phyloP scores from a whole-genome alignment of 2,329 filamentous ascomycete species.

The Bisporella sp. region DNA sequence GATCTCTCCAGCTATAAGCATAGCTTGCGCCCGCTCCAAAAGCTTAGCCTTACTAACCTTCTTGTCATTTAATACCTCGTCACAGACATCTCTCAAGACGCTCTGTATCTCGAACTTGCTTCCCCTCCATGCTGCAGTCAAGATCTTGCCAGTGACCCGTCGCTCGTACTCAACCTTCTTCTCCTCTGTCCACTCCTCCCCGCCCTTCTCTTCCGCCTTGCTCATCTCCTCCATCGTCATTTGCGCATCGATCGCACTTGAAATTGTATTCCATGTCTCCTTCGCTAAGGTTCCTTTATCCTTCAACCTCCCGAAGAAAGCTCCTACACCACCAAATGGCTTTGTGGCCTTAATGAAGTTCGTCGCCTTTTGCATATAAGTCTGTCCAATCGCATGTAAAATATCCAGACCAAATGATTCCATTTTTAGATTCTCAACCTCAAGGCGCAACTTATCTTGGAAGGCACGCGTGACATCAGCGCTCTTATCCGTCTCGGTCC shows the following conservation, averaged over 20 bases:
- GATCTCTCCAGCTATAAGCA: conserved; percentile 83
- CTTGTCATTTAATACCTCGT: conserved; percentile 73
- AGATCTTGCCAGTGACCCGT: conserved; percentile 92
- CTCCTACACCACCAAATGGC: conserved; percentile 80
- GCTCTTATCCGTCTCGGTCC: conserved; percentile 95
- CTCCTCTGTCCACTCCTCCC: conserved; percentile 98
- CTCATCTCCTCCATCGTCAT: conserved; percentile 99
- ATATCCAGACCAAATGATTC: conserved; percentile 97
- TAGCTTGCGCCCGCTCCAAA: conserved; percentile 81
- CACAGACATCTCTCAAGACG: conserved; percentile 90
- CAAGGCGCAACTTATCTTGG: conserved; percentile 86
- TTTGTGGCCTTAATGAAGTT: conserved; percentile 91
- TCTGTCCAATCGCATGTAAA: conserved; percentile 86
- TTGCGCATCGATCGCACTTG: conserved; percentile 91
- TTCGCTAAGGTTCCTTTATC: conserved; percentile 96
- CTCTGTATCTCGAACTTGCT: conserved; percentile 98
- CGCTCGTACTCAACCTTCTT: conserved; percentile 93
- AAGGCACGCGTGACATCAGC: conserved; percentile 80
- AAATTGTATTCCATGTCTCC: conserved; percentile 98
- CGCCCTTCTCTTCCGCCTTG: conserved; percentile 86
- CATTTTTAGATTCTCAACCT: conserved; percentile 98
- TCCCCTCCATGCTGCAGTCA: conserved; percentile 92
- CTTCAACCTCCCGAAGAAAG: conserved; percentile 89
- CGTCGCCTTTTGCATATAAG: conserved; percentile 82
- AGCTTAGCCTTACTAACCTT: conserved; percentile 78